Percentiles rank a stretch among this genome's conserved stretches.
These are phyloP conservation scores for Solanum acaule DNA, from an alignment of 257 asterid species.

Conservation along the genomic window DNA sequence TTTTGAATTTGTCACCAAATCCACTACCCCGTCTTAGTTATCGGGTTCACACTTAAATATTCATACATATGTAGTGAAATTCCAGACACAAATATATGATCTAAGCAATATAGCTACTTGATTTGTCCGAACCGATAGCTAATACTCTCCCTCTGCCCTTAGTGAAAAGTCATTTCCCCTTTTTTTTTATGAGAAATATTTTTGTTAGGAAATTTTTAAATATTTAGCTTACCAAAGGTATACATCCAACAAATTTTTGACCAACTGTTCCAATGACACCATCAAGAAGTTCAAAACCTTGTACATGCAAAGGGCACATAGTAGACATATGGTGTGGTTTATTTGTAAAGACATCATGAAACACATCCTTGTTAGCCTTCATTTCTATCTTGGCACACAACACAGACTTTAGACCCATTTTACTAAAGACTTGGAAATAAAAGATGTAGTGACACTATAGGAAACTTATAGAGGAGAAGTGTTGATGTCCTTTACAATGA, in stretches of 20 bases:
- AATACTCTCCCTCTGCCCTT: no score
- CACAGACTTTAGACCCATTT: not conserved
- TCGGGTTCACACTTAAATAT: no score
- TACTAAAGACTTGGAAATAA: not conserved
- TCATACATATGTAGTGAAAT: no score
- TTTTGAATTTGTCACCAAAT: not conserved
- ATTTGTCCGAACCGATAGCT: no score
- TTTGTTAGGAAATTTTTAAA: not conserved
- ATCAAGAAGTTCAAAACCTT: constrained; percentile 2
- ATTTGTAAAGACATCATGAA: not conserved
- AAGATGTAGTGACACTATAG: not conserved
- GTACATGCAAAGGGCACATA: not conserved
- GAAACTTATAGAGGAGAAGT: not conserved
- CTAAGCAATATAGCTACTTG: no score
- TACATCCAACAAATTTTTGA: constrained; percentile 2
- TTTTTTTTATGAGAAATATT: no score
- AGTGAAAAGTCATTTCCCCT: no score
- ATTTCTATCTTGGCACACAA: not conserved
- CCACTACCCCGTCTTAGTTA: no score
- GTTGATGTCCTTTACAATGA: not conserved
- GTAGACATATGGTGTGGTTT: constrained; percentile 9
- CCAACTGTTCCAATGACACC: constrained; percentile 6
- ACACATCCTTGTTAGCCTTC: not conserved
- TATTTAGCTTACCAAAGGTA: constrained; percentile 2
- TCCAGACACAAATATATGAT: no score